A percentile compares a stretch with the other conserved stretches of the same genome.
These are phyloP conservation scores for Prunus mume DNA, from an alignment of 306 rosid genomes.

Conservation along the genomic window DNA sequence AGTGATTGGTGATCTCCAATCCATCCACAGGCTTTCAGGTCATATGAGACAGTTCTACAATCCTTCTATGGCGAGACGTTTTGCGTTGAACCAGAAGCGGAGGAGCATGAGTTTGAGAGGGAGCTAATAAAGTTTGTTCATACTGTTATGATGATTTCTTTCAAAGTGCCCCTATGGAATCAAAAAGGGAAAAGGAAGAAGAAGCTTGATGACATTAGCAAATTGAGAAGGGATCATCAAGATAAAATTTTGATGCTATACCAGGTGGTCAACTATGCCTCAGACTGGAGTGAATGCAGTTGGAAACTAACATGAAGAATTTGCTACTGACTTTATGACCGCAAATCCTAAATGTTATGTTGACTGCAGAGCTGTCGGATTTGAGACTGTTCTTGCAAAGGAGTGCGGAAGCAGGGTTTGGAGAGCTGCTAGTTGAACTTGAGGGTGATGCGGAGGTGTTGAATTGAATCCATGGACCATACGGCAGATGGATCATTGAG, in stretches of 20 bases:
- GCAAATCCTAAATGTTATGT: not conserved
- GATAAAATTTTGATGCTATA: not conserved
- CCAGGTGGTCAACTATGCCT: not conserved
- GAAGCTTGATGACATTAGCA: slow-evolving; percentile 1
- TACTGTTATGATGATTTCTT: not conserved
- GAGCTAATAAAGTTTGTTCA: slow-evolving; percentile 21
- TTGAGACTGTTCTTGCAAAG: not conserved
- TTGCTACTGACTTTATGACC: not conserved
- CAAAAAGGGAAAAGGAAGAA: not conserved
- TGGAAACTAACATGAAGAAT: not conserved
- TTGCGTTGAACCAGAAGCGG: slow-evolving; percentile 67
- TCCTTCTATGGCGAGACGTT: slow-evolving; percentile 81
- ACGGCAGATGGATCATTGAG: not conserved
- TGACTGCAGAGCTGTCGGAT: not conserved
- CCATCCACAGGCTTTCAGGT: slow-evolving; percentile 74
- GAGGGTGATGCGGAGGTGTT: not conserved
- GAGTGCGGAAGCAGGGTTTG: not conserved
- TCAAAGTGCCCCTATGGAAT: not conserved
- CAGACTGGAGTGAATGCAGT: not conserved
- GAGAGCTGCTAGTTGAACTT: not conserved
- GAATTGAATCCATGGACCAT: not conserved
- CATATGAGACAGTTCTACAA: slow-evolving; percentile 88
- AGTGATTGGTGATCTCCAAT: slow-evolving; percentile 61
- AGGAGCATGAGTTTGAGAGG: slow-evolving; percentile 71
- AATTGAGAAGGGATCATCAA: not conserved